These are phyloP conservation scores for Leccinum uliginosum DNA, from an alignment of 768 basidiomycete species.

Conservation along the genomic window DNA sequence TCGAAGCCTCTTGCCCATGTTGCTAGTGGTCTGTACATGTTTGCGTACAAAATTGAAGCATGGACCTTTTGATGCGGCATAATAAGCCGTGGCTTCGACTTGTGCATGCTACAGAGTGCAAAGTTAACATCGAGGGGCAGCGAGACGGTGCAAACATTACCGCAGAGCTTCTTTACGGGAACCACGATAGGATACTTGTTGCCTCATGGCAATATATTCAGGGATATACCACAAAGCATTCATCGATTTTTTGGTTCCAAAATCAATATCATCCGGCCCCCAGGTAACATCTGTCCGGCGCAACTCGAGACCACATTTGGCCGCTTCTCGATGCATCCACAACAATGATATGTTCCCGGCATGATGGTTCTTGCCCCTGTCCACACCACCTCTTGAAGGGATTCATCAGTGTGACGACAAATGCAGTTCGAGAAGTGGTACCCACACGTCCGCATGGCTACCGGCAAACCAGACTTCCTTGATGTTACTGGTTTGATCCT, in stretches of 20 bases:
- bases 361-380: not conserved
- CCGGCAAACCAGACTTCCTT: not conserved
- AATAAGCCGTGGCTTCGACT: conserved; percentile 8
- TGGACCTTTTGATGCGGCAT: not conserved
- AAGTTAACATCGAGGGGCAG: not conserved
- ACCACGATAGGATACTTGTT: not conserved
- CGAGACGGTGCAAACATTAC: not conserved
- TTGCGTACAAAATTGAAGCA: not conserved
- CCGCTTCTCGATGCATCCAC: not conserved
- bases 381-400: conserved; percentile 9
- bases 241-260: conserved; percentile 13
- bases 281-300: conserved; percentile 12
- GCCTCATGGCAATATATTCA: conserved; percentile 12
- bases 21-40: not conserved
- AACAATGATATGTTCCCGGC: not conserved
- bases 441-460: conserved; percentile 23
- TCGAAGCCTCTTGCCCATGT: not conserved
- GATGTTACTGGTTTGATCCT: conserved; percentile 32
- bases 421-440: not conserved
- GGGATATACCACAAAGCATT: not conserved
- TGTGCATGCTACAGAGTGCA: conserved; percentile 1
- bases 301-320: conserved; percentile 3
- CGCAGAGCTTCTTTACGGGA: conserved; percentile 1
- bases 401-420: not conserved
- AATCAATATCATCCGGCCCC: conserved; percentile 14